Evolutionary conservation across 2,329 filamentous ascomycete genomes (phyloP), one percentile per base, ranked within the genome.

Genomic region (Fusarium equiseti): DNA sequence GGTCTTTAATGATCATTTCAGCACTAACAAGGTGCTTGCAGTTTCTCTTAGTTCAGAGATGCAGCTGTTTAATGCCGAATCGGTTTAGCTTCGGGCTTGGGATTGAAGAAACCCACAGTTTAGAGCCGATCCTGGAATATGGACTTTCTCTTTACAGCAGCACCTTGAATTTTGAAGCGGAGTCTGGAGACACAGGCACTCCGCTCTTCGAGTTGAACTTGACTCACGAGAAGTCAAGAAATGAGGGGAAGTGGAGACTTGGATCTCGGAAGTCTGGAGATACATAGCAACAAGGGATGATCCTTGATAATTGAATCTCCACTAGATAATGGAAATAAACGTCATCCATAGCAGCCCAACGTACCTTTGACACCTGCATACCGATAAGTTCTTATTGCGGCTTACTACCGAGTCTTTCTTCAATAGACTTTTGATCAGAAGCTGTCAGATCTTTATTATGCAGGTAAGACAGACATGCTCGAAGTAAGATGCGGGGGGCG

Each of bases 241-340:
- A 45, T 71, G 73, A 74, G 73, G 73, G 73, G 73, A 73, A 74
- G 73, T 75, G 73, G 73, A 68, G 73, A 69, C 63, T 53, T 49
- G 59, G 66, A 62, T 59, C 50, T 58, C 68, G 35, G 60, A 46
- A 49, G 38, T 12, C 35, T 38, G 35, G 18, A 38, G 35, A 38
- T 35, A 35, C 32, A 11, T 18, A 38, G 48, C 49, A 50, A 40
- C 54, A 38, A 69, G 60, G 66, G 66, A 67, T 69, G 55, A 67
- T 59, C 73, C 63, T 68, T 59, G 63, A 65, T 43, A 40, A 40
- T 50, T 54, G 51, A 48, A 54, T 35, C 54, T 57, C 43, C 31
- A 53, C 35, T 53, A 43, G 35, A 51, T 35, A 38, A 38, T 38
- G 6, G 35, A 38, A 27, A 35, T 40, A 31, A 68, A 72, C 72